Evolutionary conservation across 164 flowering plant genomes (phyloP), one percentile per base, ranked within the genome.

Genomic region (Buxus sempervirens): DNA sequence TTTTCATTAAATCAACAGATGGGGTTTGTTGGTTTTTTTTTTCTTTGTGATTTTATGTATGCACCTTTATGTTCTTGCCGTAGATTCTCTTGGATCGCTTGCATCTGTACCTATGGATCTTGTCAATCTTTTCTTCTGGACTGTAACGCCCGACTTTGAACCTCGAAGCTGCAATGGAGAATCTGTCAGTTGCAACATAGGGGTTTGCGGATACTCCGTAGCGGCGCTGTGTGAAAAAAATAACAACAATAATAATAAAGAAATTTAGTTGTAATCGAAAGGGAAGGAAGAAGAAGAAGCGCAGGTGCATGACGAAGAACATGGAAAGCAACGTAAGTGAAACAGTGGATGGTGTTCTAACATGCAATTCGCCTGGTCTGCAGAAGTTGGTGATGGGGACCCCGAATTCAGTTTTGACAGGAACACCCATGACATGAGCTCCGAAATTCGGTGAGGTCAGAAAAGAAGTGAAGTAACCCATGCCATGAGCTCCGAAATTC

Each of bases 361-460:
- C 98, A 61, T 84, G 88, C 63, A 93, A 78, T 69, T 93, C 96
- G 54, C 96, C 95, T 4, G 96, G 82, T 82, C 96, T 90, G 75
- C 77, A 89, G 36, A 77, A 91, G 78, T 86, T 80, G 66, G 96
- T 86, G 80, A 90, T 77, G 56, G 84, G 76, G 21, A 82, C 79
- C 4, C 59, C 23, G 1, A 78, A 70, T 38, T 77, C 75, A 54
- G 68, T 61, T 72, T 49, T 69, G n/a, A n/a, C 82, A 12, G 85
- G 81, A 0, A 84, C 80, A 60, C 75, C 70, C 58, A 77, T 22
- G 36, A 73, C 56, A 22, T 80, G 88, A 42, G 55, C 57, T 25
- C 75, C 76, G 45, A 78, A 70, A 74, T 48, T 73, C 0, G 81
- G 77, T 0, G 70, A 51, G 26, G 86, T 83, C 53, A 76, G 20